Conservation (phyloP, 257 asterid genomes). For the Penstemon barbatus region DNA sequence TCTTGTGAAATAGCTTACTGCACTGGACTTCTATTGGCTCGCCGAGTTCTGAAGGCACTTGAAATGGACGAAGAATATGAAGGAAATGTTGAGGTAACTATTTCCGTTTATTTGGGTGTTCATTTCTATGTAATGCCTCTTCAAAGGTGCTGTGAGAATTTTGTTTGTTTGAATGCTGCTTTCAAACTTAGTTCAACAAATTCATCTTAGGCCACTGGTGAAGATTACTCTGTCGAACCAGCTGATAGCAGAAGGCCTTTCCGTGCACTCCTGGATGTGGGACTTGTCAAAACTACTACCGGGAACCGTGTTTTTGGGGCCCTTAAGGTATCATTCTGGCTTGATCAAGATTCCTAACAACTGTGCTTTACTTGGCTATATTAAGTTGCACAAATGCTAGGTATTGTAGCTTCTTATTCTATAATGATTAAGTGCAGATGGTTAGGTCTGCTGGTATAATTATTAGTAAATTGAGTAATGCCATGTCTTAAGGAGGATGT, state of each 20-base stretch:
- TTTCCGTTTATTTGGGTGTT: background rate
- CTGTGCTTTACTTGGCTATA: background rate
- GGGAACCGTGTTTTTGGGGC: conserved; percentile 94
- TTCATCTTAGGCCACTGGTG: conserved; percentile 75
- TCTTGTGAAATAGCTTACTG: conserved; percentile 60
- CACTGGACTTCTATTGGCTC: conserved; percentile 84
- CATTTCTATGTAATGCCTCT: background rate
- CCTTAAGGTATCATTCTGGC: conserved; percentile 53
- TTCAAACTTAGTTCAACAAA: background rate
- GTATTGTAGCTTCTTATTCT: no score
- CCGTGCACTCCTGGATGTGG: conserved; percentile 95
- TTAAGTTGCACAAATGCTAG: background rate
- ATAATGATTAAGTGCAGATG: no score
- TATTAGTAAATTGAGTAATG: background rate
- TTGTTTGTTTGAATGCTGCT: background rate
- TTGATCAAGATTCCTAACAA: background rate
- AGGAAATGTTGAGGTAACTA: conserved; percentile 77
- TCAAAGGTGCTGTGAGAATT: background rate
- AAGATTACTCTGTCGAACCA: conserved; percentile 88
- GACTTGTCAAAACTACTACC: conserved; percentile 81
- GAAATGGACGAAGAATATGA: conserved; percentile 76
- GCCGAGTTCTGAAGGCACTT: conserved; percentile 73
- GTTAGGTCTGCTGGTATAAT: background rate
- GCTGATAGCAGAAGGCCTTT: conserved; percentile 87
- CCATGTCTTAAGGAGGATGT: background rate